phyloP scores from a whole-genome alignment of 805 yeast species.

The Wickerhamomyces rabaulensis region DNA sequence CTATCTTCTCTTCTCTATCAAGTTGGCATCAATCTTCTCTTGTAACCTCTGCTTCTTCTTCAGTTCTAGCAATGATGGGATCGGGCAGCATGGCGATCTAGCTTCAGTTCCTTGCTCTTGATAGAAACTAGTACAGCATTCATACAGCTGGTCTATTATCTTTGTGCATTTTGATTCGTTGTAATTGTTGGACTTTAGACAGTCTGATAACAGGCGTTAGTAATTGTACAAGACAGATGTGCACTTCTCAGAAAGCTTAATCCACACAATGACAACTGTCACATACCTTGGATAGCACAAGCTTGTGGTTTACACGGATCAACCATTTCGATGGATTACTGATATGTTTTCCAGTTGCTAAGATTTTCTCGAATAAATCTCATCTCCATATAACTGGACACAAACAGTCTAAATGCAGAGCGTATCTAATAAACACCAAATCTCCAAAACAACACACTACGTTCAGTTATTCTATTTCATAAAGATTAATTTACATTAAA shows the following conservation, averaged over 20 bases:
- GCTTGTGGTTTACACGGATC: slow-evolving; percentile 72
- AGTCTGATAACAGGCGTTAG: slow-evolving; percentile 33
- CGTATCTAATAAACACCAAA: too few species aligned
- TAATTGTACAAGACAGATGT: neutral
- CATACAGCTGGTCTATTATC: slow-evolving; percentile 64
- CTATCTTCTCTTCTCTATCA: slow-evolving; percentile 24
- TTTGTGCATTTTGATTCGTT: slow-evolving; percentile 72
- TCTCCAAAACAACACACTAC: neutral
- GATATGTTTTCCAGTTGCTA: neutral
- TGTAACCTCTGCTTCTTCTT: slow-evolving; percentile 61
- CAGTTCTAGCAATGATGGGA: slow-evolving; percentile 51
- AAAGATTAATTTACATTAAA: slow-evolving; percentile 2
- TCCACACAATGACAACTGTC: neutral
- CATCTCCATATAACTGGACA: too few species aligned
- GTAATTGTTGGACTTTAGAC: slow-evolving; percentile 56
- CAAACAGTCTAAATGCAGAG: too few species aligned
- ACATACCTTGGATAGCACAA: slow-evolving; percentile 70
- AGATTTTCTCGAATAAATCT: neutral
- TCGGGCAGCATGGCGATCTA: slow-evolving; percentile 74
- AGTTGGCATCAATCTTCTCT: slow-evolving; percentile 55
- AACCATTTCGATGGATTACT: neutral
- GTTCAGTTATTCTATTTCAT: neutral
- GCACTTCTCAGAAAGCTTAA: too few species aligned
- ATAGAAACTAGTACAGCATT: slow-evolving; percentile 70
- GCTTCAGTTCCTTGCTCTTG: slow-evolving; percentile 51